Evolutionary conservation across 2,329 filamentous ascomycete species (phyloP).

Genomic region (Aspergillus pseudonomiae): DNA sequence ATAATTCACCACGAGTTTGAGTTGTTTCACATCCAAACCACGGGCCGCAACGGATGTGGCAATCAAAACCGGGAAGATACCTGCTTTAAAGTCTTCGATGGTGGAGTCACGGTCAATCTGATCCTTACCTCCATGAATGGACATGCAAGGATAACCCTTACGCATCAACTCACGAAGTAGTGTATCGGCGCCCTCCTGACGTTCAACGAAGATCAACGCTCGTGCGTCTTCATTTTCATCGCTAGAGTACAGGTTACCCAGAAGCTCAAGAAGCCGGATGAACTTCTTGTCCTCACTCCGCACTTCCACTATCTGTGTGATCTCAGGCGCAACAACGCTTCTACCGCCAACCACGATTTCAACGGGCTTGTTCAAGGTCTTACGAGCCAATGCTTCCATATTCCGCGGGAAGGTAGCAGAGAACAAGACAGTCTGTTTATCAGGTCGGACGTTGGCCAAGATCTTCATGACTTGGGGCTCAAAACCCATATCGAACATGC

Average conservation of each 20-base stretch:
- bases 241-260: constrained; percentile 76
- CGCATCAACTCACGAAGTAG: constrained; percentile 75
- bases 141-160: constrained; percentile 88
- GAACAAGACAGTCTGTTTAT: constrained; percentile 92
- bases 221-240: constrained; percentile 86
- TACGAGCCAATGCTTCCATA: constrained; percentile 87
- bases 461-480: constrained; percentile 98
- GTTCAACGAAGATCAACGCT: constrained; percentile 87
- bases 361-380: constrained; percentile 80
- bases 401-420: constrained; percentile 95
- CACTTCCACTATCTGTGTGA: constrained; percentile 90
- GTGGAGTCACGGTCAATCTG: constrained; percentile 91
- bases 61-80: constrained; percentile 84
- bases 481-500: constrained; percentile 99
- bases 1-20: constrained; percentile 95
- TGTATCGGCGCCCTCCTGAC: constrained; percentile 86
- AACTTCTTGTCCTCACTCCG: constrained; percentile 83
- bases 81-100: constrained; percentile 90
- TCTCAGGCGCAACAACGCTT: constrained; percentile 69
- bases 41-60: constrained; percentile 95
- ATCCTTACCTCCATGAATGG: constrained; percentile 91
- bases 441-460: constrained; percentile 84
- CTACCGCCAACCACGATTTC: constrained; percentile 91
- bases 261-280: constrained; percentile 76
- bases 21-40: constrained; percentile 91